Conservation (phyloP, 176 grass and related monocot species). For the Oryza officinalis region DNA sequence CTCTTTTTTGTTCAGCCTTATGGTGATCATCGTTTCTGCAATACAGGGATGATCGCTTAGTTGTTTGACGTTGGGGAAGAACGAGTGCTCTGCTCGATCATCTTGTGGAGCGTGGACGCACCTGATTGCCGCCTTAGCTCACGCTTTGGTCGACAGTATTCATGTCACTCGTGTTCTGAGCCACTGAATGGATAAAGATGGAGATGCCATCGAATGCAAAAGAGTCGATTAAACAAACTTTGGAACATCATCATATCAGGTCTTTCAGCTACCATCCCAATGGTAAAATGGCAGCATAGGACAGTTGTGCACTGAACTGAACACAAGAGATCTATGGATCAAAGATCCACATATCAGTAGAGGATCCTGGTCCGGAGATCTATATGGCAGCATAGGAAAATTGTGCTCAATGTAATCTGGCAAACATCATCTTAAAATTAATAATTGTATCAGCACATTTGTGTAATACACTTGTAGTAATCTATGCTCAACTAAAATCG, state of each 20-base stretch:
- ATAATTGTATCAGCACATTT: neutral
- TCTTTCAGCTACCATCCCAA: neutral
- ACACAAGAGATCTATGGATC: too few species aligned
- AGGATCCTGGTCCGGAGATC: neutral
- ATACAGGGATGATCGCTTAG: slow-evolving; percentile 61
- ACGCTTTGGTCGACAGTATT: slow-evolving; percentile 64
- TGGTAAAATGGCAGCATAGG: neutral
- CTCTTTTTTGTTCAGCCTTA: neutral
- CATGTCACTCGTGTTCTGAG: slow-evolving; percentile 55
- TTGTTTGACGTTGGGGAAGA: slow-evolving; percentile 55
- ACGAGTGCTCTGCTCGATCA: slow-evolving; percentile 51
- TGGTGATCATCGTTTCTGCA: neutral
- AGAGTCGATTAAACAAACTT: neutral
- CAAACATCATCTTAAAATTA: neutral
- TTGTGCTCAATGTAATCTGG: neutral
- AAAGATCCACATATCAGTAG: too few species aligned
- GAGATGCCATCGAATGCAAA: neutral
- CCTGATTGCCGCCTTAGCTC: slow-evolving; percentile 44
- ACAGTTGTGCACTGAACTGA: neutral
- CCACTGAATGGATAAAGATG: neutral
- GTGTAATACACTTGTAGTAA: neutral
- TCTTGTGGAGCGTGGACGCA: slow-evolving; percentile 62
- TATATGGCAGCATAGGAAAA: neutral
- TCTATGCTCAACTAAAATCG: neutral
- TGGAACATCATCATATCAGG: neutral